phyloP scores from a whole-genome alignment of 2,329 filamentous ascomycete genomes.

The Hymenoscyphus salicellus region DNA sequence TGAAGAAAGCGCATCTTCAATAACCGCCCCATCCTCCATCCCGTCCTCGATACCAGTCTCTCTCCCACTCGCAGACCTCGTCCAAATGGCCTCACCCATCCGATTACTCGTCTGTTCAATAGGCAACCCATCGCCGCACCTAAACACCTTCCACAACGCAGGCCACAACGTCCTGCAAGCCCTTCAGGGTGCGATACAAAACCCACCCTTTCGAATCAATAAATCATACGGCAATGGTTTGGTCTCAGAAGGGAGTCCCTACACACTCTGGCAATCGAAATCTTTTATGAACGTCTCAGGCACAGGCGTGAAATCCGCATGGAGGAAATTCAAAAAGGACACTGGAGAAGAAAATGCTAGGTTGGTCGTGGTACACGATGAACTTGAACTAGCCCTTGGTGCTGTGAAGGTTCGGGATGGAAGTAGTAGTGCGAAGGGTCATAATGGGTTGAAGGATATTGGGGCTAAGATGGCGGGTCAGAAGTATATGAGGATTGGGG shows the following conservation, averaged over 20 bases:
- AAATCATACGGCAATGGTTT: slow-evolving; percentile 49
- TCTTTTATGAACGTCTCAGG: slow-evolving; percentile 85
- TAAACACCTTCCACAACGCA: slow-evolving; percentile 78
- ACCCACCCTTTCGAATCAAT: slow-evolving; percentile 48
- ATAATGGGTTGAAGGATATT: slow-evolving; percentile 72
- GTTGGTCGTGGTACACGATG: slow-evolving; percentile 83
- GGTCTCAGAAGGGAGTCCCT: slow-evolving; percentile 47
- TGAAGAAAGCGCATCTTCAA: neutral
- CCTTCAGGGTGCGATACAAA: slow-evolving; percentile 40
- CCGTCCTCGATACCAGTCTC: neutral
- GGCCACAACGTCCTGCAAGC: slow-evolving; percentile 74
- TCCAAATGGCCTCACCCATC: slow-evolving; percentile 29
- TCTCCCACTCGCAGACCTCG: slow-evolving; percentile 6
- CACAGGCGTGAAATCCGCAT: slow-evolving; percentile 63
- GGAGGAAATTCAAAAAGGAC: slow-evolving; percentile 53
- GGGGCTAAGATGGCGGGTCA: slow-evolving; percentile 47
- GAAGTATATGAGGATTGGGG: slow-evolving; percentile 59
- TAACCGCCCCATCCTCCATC: neutral
- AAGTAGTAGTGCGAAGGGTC: slow-evolving; percentile 62
- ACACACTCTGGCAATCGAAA: slow-evolving; percentile 71
- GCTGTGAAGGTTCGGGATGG: slow-evolving; percentile 63
- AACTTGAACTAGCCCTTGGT: slow-evolving; percentile 72
- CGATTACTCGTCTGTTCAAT: slow-evolving; percentile 79
- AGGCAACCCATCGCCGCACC: slow-evolving; percentile 76
- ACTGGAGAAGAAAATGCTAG: slow-evolving; percentile 40